Evolutionary conservation across 495 filamentous ascomycete genomes (phyloP), one percentile per base, ranked within the genome.

Genomic region (Baudoinia panamericana): DNA sequence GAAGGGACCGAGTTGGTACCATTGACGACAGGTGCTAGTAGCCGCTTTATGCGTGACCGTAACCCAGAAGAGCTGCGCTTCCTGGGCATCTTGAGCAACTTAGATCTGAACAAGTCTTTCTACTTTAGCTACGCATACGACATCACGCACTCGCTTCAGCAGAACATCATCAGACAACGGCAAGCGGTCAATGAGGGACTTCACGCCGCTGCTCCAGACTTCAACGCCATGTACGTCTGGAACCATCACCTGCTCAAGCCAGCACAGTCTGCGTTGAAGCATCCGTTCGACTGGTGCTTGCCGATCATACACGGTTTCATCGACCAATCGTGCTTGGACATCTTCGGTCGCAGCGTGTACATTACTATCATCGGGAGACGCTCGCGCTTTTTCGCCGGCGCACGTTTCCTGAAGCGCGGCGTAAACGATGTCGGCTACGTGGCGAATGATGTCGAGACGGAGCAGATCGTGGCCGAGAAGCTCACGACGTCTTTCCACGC

Each of bases 101-200:
- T 97, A 8, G 90, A 97, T 56, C 62, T 97, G 30, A 82, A 78
- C 2, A 69, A 80, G 23, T 92, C 82, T 0, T 96, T 97, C 57
- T 97, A 97, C 63, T 97, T 95, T 63, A 95, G 92, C 59, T 94
- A 96, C 58, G 90, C 86, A 2, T 97, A 97, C 60, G 83, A 96
- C 53, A 82, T 96, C 54, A 97, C 90, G 17, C 75, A 76, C 35
- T 93, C 84, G 0, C 68, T 97, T 40, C 90, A 97, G 56, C 73
- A 88, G 52, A 97, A 96, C 57, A 86, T 96, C 48, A 79, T 77
- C 37, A 72, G 77, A 28, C 84, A 94, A 61, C 70, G 90, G 33
- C 67, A 73, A 25, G 71, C 72, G 13, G 56, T 92, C 33, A 56
- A 69, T 20, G 65, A 76, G 47, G 85, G 79, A n/a, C 57, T 65